phyloP scores from a whole-genome alignment of 2,329 filamentous ascomycete genomes.

The Amesomyces nigricolor region DNA sequence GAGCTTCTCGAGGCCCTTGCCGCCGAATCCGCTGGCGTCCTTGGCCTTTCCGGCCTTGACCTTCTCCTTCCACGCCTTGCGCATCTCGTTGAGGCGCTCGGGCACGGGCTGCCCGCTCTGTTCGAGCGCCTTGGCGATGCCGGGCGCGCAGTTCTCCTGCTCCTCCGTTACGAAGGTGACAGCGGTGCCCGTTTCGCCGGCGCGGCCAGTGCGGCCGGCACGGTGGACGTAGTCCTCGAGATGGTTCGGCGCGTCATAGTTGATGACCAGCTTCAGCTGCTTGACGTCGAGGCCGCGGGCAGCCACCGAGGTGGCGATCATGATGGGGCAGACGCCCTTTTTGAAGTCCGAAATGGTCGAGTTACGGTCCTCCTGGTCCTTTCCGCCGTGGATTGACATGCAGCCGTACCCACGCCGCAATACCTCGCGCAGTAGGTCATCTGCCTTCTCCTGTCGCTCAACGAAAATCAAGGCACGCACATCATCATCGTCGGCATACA shows the following conservation, averaged over 20 bases:
- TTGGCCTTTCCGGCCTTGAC: constrained; percentile 91
- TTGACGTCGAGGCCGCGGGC: constrained; percentile 94
- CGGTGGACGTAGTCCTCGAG: constrained; percentile 95
- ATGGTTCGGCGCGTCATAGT: constrained; percentile 91
- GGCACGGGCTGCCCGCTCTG: constrained; percentile 84
- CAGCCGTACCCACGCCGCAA: constrained; percentile 82
- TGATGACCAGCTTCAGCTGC: constrained; percentile 90
- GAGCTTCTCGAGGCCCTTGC: constrained; percentile 85
- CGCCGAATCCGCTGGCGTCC: constrained; percentile 83
- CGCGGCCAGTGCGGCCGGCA: constrained; percentile 86
- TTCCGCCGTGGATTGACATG: constrained; percentile 90
- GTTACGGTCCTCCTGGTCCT: constrained; percentile 89
- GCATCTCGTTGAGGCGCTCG: constrained; percentile 59
- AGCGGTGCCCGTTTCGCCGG: constrained; percentile 89
- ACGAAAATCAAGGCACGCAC: constrained; percentile 87
- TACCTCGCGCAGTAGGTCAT: constrained; percentile 70
- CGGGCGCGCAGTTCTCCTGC: constrained; percentile 83
- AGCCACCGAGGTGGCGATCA: constrained; percentile 92
- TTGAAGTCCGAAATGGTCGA: constrained; percentile 93
- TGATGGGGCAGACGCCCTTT: constrained; percentile 77
- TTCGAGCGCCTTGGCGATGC: constrained; percentile 85
- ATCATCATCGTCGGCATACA: constrained; percentile 84
- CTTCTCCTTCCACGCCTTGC: constrained; percentile 75
- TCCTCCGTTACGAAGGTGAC: constrained; percentile 91
- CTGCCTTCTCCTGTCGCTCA: constrained; percentile 84